A percentile compares a stretch with the other conserved stretches of the same genome.
Conservation (phyloP, 805 yeast species). For the Wickerhamomyces queroliae region DNA sequence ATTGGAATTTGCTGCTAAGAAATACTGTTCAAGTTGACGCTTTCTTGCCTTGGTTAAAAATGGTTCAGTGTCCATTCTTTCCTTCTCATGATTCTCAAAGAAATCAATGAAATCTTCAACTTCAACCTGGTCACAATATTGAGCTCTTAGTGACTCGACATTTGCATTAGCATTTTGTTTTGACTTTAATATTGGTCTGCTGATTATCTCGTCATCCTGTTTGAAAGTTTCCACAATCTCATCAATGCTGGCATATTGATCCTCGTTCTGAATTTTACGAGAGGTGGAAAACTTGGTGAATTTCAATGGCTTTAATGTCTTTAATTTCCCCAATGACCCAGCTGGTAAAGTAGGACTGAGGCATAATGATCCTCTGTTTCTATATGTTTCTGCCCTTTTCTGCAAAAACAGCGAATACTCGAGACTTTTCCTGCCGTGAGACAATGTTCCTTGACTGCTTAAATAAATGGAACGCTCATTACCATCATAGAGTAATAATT, state of each 20-base stretch:
- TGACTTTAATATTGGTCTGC: constrained; percentile 32
- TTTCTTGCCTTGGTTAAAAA: constrained; percentile 29
- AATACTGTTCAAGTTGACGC: constrained; percentile 32
- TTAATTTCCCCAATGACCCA: background rate
- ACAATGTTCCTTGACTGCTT: background rate
- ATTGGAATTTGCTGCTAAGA: constrained; percentile 10
- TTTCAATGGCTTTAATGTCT: background rate
- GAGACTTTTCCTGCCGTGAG: no score
- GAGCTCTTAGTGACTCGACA: constrained; percentile 30
- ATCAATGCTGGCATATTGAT: background rate
- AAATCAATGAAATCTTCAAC: constrained; percentile 29
- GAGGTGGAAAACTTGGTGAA: background rate
- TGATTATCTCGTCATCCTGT: constrained; percentile 1
- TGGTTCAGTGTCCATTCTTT: constrained; percentile 27
- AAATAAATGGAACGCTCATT: constrained; percentile 12
- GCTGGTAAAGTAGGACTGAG: background rate
- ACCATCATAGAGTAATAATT: constrained; percentile 22
- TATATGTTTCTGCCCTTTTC: constrained; percentile 2
- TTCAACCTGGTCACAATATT: constrained; percentile 31
- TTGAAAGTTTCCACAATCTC: background rate
- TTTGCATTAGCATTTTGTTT: constrained; percentile 28
- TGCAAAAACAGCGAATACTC: no score
- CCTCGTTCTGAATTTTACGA: background rate
- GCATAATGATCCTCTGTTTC: constrained; percentile 2
- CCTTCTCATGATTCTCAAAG: constrained; percentile 30